Conservation (phyloP, 1,284 basidiomycete genomes). For the Trichosporon sp. region DNA sequence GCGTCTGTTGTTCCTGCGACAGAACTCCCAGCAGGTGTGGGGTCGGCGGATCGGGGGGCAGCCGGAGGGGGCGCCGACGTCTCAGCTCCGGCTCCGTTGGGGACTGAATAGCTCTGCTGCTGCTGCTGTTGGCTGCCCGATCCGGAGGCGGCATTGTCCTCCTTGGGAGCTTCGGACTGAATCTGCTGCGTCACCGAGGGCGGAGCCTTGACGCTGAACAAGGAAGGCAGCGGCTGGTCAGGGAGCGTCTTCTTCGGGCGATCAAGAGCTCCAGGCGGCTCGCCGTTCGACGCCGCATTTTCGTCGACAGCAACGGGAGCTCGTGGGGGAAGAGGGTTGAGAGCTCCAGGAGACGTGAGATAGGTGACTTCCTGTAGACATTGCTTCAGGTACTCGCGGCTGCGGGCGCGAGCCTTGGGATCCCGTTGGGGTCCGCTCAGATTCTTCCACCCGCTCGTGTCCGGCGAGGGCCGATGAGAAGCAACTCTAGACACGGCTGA, state of each 20-base stretch:
- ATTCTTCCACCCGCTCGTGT: constrained; percentile 65
- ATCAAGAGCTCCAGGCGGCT: constrained; percentile 26
- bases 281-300: constrained; percentile 20
- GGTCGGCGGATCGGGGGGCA: constrained; percentile 2
- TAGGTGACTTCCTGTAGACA: constrained; percentile 98
- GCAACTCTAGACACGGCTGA: constrained; percentile 9
- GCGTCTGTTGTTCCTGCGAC: not conserved
- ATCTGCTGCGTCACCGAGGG: not conserved
- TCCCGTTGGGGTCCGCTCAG: constrained; percentile 69
- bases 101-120: constrained; percentile 16
- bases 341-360: constrained; percentile 90
- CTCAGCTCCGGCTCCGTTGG: constrained; percentile 17
- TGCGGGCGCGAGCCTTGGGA: constrained; percentile 89
- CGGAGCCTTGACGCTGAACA: constrained; percentile 14
- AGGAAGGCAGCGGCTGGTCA: constrained; percentile 40
- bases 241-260: constrained; percentile 50
- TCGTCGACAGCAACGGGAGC: constrained; percentile 58
- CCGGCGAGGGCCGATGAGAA: constrained; percentile 33
- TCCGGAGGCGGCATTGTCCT: not conserved
- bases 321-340: constrained; percentile 91
- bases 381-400: constrained; percentile 97
- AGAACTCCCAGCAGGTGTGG: constrained; percentile 9
- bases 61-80: constrained; percentile 8
- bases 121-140: constrained; percentile 1
- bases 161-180: constrained; percentile 1